Conservation (phyloP, 2,329 filamentous ascomycete species). For the Sporothrix curviconia region DNA sequence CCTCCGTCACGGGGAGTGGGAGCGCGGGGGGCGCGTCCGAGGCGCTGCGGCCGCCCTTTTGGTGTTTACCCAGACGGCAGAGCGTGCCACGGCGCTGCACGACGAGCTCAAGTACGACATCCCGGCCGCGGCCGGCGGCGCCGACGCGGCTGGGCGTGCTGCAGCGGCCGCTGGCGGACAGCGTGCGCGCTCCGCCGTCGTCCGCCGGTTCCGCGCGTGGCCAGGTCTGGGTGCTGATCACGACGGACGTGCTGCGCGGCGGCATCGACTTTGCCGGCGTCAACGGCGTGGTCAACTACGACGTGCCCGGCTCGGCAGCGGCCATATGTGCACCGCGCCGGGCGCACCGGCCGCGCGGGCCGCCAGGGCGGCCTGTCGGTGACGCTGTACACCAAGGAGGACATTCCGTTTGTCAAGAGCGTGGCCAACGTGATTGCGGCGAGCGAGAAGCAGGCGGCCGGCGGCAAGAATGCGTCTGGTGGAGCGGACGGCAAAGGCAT, state of each 20-base stretch:
- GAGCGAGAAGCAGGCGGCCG: conserved; percentile 67
- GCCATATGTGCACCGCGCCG: conserved; percentile 90
- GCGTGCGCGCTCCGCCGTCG: conserved; percentile 68
- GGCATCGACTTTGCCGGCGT: conserved; percentile 93
- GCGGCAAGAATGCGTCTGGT: background rate
- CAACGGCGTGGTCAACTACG: conserved; percentile 95
- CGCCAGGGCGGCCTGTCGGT: conserved; percentile 82
- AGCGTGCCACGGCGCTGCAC: conserved; percentile 78
- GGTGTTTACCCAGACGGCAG: conserved; percentile 94
- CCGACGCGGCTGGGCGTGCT: conserved; percentile 79
- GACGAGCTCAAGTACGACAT: conserved; percentile 93
- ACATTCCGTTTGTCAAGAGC: conserved; percentile 80
- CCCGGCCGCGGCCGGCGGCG: conserved; percentile 76
- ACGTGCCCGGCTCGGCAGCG: conserved; percentile 85
- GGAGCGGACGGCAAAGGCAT: conserved; percentile 31
- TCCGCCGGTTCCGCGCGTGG: conserved; percentile 85
- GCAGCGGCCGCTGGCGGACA: conserved; percentile 77
- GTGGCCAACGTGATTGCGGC: conserved; percentile 88
- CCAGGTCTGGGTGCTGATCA: conserved; percentile 94
- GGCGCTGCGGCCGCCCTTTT: conserved; percentile 78
- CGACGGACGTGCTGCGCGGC: conserved; percentile 84
- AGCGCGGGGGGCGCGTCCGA: conserved; percentile 25
- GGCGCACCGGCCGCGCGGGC: conserved; percentile 82
- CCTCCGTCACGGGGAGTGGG: conserved; percentile 32
- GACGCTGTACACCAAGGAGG: conserved; percentile 92